Base-by-base conservation (phyloP, 495 filamentous ascomycete species). In the Hypoxylon crocopeplum region DNA sequence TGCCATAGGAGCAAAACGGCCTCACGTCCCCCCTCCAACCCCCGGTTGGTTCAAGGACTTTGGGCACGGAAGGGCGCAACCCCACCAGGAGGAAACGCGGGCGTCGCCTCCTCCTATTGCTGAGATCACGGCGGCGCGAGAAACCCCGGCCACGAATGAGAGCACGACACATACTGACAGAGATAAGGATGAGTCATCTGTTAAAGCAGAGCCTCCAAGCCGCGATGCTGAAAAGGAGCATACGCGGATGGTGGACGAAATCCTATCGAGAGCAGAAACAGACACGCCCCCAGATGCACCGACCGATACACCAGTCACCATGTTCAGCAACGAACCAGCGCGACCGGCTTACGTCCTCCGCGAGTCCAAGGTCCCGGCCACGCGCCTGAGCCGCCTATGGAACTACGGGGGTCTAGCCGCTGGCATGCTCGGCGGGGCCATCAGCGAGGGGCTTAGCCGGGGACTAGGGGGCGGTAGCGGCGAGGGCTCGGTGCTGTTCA, bases 341-440 rank as follows among this genome's bases (percentile, higher is more conserved):
- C 56, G 44, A 34, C 34, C 62, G 17, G 48, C 72, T 2, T 95
- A 94, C 70, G 75, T 89, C 59, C 88, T 98, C 76, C 82, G 86
- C 42, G 92, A 97, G 65, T 98, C 94, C 20, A 86, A 86, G 52
- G 93, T 98, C 1, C 94, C 94, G 7, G 91, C 94, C 3, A 89
- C 91, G 17, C 86, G 94, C 1, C 69, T 98, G 32, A 87, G 92
- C 19, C 80, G 94, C 51, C 70, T 98, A 11, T 97, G 93, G 88
- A 93, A 98, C 69, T 98, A 98, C 72, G 84, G 91, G 48, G 92
- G 95, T 1, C 79, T 98, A 4, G 94, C 91, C 22, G 91, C 91
- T 0, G 93, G 93, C 19, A 97, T 98, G 92, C 86, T 96, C 8
- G 92, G 94, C 66, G 94, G 94, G n/a, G 92, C 90, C 1, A 84